Evolutionary conservation across 306 rosid genomes (phyloP), one percentile per base, ranked within the genome.

Genomic region (Fragaria ananassa): DNA sequence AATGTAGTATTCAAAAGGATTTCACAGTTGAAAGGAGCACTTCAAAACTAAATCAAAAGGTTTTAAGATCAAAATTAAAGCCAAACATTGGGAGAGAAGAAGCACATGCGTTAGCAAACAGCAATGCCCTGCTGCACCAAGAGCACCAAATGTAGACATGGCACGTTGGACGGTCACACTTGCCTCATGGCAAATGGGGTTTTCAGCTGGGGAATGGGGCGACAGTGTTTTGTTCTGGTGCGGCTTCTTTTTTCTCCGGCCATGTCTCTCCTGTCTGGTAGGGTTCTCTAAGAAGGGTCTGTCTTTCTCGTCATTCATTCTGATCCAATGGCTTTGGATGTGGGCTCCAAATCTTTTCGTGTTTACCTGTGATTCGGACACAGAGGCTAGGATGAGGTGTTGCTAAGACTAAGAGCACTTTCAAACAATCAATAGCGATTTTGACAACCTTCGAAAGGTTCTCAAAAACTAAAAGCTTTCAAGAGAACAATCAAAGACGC

Each of bases 111-210:
- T 27, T 1, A 60, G 65, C 37, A 23, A 4, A 60, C 19, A 25
- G 37, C 18, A 60, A 12, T 61, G 14, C 37, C 39, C 66, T 63
- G 17, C 69, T 54, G 37, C 11, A 3, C 18, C 19, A 71, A 9
- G 15, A 4, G 44, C 57, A 46, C 19, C 65, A 12, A 60, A 12
- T 60, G 0, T 27, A 23, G 62, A 50, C 63, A 50, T 31, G 62
- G 75, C 62, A 50, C 74, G 74, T 71, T 71, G 50, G 1, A 17
- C 1, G 63, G 29, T 34, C 41, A 54, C 75, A 19, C n/a, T 71
- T 34, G 61, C n/a, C 23, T 19, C 62, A 2, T 6, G 34, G 63
- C 46, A 50, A 51, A 13, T 51, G 75, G 62, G 63, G 74, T 25
- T 9, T 56, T 70, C 60, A 27, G 66, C 14, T 27, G 12, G 37